Base-by-base conservation (phyloP, 495 filamentous ascomycete genomes). In the Xylaria flabelliformis region DNA sequence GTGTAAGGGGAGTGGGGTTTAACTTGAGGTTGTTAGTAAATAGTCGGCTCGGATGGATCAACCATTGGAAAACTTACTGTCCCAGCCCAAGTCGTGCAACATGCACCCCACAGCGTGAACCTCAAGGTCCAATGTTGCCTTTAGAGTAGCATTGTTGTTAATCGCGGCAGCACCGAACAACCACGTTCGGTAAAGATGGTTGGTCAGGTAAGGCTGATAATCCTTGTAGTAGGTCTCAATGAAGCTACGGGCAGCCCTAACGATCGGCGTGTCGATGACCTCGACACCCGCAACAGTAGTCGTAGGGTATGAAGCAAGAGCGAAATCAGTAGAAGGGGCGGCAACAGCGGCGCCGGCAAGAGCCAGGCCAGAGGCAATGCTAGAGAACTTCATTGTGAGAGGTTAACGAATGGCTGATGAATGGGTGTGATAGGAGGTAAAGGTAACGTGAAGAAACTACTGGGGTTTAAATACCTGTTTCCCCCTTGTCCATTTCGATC, bases 61-160 rank as follows among this genome's bases (percentile, higher is more conserved):
- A 21, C 10, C 9, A 1, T 61, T 21, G 0, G 32, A 36, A 79
- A 29, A 67, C 65, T 67, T 12, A 67, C 65, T 67, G 65, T 67
- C 65, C 86, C 85, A 88, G 36, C 85, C 88, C 1, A 90, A 75
- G 67, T 91, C 88, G 75, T 91, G 88, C 48, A 90, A 76, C 29
- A 90, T 72, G 0, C 81, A 82, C 1, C 80, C 69, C 24, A 90
- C 74, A 66, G 84, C 83, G 48, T 86, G 82, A n/a, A 82, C 76
- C 75, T 90, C 88, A 19, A 73, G 56, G 69, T 89, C 86, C 63
- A 81, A 65, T 4, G 19, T 70, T 59, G 72, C 66, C 66, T 68
- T 70, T 29, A 84, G 75, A 1, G 73, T 76, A 13, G 81, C 80
- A 55, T 84, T 79, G 62, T 80, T 75, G 59, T 70, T 58, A 44